phyloP scores from a whole-genome alignment of 257 asterid genomes.

The Datura wrightii region DNA sequence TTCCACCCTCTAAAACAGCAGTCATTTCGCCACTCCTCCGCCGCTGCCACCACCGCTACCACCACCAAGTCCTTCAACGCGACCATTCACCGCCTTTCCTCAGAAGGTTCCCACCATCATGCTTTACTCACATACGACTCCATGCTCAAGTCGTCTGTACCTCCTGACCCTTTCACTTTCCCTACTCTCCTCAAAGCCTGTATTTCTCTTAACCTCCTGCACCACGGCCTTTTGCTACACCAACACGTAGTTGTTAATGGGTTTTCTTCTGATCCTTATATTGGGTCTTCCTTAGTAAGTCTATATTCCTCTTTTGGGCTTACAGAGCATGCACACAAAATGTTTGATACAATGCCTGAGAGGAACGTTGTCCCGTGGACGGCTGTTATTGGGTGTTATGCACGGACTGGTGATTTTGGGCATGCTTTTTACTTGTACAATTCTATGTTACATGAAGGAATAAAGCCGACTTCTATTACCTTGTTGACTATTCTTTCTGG shows the following conservation, averaged over 20 bases:
- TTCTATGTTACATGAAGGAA: conserved; percentile 61
- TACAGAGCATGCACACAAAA: conserved; percentile 48
- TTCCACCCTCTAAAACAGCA: conserved; percentile 43
- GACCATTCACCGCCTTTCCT: conserved; percentile 64
- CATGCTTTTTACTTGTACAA: conserved; percentile 59
- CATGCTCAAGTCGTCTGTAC: conserved; percentile 56
- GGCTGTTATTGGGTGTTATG: conserved; percentile 68
- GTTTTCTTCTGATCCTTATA: conserved; percentile 65
- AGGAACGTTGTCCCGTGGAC: conserved; percentile 81
- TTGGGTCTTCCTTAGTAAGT: conserved; percentile 65
- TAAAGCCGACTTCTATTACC: conserved; percentile 60
- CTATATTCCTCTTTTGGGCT: conserved; percentile 57
- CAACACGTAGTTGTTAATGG: conserved; percentile 64
- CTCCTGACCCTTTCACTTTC: conserved; percentile 74
- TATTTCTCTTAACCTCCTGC: conserved; percentile 57
- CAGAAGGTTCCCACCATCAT: conserved; percentile 60
- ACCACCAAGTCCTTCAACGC: conserved; percentile 59
- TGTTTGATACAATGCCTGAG: conserved; percentile 68
- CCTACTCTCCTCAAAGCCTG: conserved; percentile 83
- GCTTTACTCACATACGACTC: conserved; percentile 56
- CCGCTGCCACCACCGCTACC: conserved; percentile 40
- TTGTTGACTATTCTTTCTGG: conserved; percentile 72
- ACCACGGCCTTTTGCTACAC: conserved; percentile 69
- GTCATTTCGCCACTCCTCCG: conserved; percentile 33
- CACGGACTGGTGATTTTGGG: conserved; percentile 53